Evolutionary conservation across 495 filamentous ascomycete genomes (phyloP), one percentile per base, ranked within the genome.

Genomic region (Neurospora sp.): DNA sequence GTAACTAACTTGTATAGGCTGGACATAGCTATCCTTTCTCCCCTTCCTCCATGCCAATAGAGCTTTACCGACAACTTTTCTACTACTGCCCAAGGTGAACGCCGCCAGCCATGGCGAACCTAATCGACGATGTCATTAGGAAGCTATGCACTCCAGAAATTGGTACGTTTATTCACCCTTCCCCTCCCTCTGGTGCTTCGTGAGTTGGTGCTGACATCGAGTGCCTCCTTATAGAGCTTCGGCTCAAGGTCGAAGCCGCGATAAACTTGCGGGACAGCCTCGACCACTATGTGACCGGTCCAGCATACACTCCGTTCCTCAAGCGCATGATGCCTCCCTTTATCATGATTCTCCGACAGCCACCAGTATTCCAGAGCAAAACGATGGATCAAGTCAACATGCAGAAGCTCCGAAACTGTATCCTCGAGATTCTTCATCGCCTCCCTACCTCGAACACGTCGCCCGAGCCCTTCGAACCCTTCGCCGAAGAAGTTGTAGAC

Each of bases 351-450:
- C 83, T 99, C 43, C 90, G 91, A 79, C 93, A 94, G 39, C 91
- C 91, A 72, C 93, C 93, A n/a, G 90, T 97, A 43, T 97, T 98
- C 81, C 91, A 93, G 74, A 96, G 91, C 78, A 92, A 89, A 77
- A 93, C 92, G 3, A 87, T 89, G 69, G 96, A 97, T 72, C 94
- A 97, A 86, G 90, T 92, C 73, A 72, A 73, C 62, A 54, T 74
- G 24, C 83, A 97, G 92, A 94, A 93, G 88, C 83, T 98, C 70
- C 92, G 96, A 69, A 94, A 94, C 81, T 94, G 92, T 77, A 87
- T 94, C 28, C 91, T 99, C 72, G 96, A 99, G 81, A 98, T 97
- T 70, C 84, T 99, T 4, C 94, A 98, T 82, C 90, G 96, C 70
- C 80, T 99, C 72, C 96, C 95, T 6, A 94, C 93, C 0, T 72